These are phyloP conservation scores for Allium sativum DNA, from an alignment of 106 monocot species.

Conservation along the genomic window DNA sequence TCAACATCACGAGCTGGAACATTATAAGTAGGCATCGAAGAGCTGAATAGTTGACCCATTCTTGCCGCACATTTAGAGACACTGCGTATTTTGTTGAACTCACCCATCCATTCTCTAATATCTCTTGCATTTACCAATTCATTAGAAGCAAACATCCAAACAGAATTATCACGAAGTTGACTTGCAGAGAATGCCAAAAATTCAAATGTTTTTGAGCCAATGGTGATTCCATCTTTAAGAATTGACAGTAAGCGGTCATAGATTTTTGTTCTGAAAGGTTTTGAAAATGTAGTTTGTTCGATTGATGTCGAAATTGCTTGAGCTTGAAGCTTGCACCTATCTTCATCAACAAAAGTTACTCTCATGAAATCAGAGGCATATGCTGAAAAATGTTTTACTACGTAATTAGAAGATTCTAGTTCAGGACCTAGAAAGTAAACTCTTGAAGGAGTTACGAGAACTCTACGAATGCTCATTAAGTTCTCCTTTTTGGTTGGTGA, in stretches of 20 bases:
- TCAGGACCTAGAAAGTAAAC: slow-evolving; percentile 89
- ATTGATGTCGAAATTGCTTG: slow-evolving; percentile 51
- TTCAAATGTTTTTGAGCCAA: slow-evolving; percentile 81
- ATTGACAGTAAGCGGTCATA: slow-evolving; percentile 57
- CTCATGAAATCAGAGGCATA: slow-evolving; percentile 79
- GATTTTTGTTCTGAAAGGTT: slow-evolving; percentile 55
- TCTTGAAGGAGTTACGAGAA: slow-evolving; percentile 78
- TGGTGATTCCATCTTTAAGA: slow-evolving; percentile 53
- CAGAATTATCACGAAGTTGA: slow-evolving; percentile 74
- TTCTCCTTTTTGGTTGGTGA: slow-evolving; percentile 15
- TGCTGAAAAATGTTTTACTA: slow-evolving; percentile 43
- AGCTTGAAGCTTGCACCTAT: slow-evolving; percentile 72
- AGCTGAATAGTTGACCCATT: slow-evolving; percentile 97
- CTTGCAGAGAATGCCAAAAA: slow-evolving; percentile 98
- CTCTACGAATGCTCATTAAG: slow-evolving; percentile 70
- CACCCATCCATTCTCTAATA: slow-evolving; percentile 93
- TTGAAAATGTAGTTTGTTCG: slow-evolving; percentile 36
- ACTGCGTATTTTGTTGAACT: slow-evolving; percentile 59
- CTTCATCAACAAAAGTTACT: slow-evolving; percentile 95
- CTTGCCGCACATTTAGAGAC: slow-evolving; percentile 97
- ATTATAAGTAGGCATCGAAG: slow-evolving; percentile 54
- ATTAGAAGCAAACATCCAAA: slow-evolving; percentile 98
- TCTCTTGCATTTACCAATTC: slow-evolving; percentile 31
- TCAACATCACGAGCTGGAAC: slow-evolving; percentile 43
- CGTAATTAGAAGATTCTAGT: slow-evolving; percentile 61